Conservation (phyloP, 148 eudicot genomes). For the Arctostaphylos glauca region DNA sequence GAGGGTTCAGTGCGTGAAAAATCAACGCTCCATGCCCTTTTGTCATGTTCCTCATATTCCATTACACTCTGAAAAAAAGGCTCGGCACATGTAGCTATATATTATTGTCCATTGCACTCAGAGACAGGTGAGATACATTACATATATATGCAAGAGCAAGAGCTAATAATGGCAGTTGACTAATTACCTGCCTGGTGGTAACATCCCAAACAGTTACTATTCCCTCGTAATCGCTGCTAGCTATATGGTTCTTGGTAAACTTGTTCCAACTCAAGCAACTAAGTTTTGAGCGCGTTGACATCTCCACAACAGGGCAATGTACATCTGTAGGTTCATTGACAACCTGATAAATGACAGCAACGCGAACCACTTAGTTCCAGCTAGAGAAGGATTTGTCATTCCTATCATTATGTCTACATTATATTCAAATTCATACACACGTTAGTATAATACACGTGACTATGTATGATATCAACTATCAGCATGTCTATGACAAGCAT, state of each 20-base stretch:
- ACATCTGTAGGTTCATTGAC: slow-evolving; percentile 68
- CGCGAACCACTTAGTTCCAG: background rate
- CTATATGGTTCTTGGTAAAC: slow-evolving; percentile 66
- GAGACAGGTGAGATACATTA: background rate
- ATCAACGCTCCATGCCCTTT: slow-evolving; percentile 80
- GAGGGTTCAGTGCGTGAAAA: slow-evolving; percentile 71
- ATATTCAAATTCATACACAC: background rate
- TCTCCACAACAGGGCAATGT: slow-evolving; percentile 75
- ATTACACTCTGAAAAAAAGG: slow-evolving; percentile 49
- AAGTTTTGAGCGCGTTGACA: slow-evolving; percentile 65
- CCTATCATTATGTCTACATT: background rate
- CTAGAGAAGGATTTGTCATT: background rate
- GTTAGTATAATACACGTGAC: background rate
- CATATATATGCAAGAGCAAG: slow-evolving; percentile 4
- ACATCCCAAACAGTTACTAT: slow-evolving; percentile 80
- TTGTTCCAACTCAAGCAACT: slow-evolving; percentile 83
- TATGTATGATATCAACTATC: background rate
- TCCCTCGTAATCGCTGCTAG: slow-evolving; percentile 79
- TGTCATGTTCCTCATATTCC: slow-evolving; percentile 84
- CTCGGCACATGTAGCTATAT: background rate
- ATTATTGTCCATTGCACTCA: background rate
- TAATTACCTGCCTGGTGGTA: slow-evolving; percentile 58
- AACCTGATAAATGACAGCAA: slow-evolving; percentile 39
- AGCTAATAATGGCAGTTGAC: background rate
- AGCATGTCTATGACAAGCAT: background rate